Base-by-base conservation (phyloP, 1,139 yeast species). In the Candida anutae region DNA sequence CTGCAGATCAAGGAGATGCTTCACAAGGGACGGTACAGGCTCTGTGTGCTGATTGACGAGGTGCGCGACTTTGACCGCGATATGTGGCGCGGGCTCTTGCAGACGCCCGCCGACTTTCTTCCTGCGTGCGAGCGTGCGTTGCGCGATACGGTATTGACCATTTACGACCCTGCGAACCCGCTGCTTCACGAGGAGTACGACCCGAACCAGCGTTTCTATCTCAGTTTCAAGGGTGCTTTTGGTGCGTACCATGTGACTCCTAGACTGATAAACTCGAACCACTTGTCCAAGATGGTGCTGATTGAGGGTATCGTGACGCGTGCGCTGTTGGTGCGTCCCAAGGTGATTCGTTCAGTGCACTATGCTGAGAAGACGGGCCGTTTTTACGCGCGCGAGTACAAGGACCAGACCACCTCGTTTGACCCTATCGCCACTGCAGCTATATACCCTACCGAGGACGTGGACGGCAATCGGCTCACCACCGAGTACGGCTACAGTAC, bases 291-390 rank as follows among this genome's bases (percentile, higher is more conserved):
- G 45, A 64, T 90, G 69, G 77, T 90, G 21, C 81, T 95, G 2
- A 67, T 93, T 21, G 97, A 90, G 57, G 99, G 99, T 32, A 90
- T 90, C 45, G 95, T 90, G 13, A 90, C 98, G 2, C 69, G 94
- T 38, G 90, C 95, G 23, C 87, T 97, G 2, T 64, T 90, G 36
- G 94, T 90, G 25, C 73, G 97, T 36, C 98, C 98, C 18, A 90
- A 90, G 50, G 74, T 90, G 31, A 73, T 87, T 26, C 71, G 95
- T 44, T 85, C 96, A 2, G 96, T 93, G 21, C 98, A 90, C 57
- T 90, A 83, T 52, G 88, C 94, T 34, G 95, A 87, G 34, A 71
- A 71, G 28, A 83, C 94, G 2, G 79, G 80, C 20, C 69, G 80
- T 37, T 88, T 88, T 50, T 88, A 85, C 46, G 83, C 94, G 32